These are phyloP conservation scores for Tolypocladium capitatum DNA, from an alignment of 2,329 filamentous ascomycete genomes.

Conservation along the genomic window DNA sequence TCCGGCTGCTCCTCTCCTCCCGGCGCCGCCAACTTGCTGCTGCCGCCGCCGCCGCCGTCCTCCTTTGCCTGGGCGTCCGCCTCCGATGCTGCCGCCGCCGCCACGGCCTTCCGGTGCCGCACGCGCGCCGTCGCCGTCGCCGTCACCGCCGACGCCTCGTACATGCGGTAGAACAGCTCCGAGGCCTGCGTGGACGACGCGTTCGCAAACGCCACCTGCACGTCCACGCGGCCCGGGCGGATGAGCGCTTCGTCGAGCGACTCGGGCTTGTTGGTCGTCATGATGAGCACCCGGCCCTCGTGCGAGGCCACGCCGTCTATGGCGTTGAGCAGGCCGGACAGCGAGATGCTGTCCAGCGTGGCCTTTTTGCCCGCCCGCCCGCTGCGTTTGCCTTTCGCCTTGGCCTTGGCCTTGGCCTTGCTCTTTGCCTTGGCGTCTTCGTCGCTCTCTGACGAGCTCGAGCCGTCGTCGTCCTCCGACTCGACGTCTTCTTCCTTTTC, in stretches of 20 bases:
- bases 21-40: slow-evolving; percentile 3
- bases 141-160: slow-evolving; percentile 25
- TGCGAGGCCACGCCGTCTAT: slow-evolving; percentile 73
- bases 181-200: slow-evolving; percentile 39
- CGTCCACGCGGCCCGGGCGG: slow-evolving; percentile 58
- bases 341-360: slow-evolving; percentile 41
- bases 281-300: slow-evolving; percentile 66
- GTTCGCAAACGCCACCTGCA: slow-evolving; percentile 51
- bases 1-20: slow-evolving; percentile 14
- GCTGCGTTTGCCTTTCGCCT: slow-evolving; percentile 2
- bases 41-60: not conserved
- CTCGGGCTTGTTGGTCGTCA: slow-evolving; percentile 70
- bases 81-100: not conserved
- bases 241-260: slow-evolving; percentile 61
- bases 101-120: slow-evolving; percentile 3
- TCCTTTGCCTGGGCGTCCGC: slow-evolving; percentile 2
- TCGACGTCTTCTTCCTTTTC: slow-evolving; percentile 8
- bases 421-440: slow-evolving; percentile 7
- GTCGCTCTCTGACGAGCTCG: slow-evolving; percentile 9
- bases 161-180: slow-evolving; percentile 50
- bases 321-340: slow-evolving; percentile 69
- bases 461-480: slow-evolving; percentile 9
- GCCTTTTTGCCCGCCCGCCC: slow-evolving; percentile 5
- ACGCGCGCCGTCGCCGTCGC: not conserved
- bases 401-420: slow-evolving; percentile 5